Evolutionary conservation across 257 asterid species (phyloP), one percentile per base, ranked within the genome.

Genomic region (Solanum chmielewskii): DNA sequence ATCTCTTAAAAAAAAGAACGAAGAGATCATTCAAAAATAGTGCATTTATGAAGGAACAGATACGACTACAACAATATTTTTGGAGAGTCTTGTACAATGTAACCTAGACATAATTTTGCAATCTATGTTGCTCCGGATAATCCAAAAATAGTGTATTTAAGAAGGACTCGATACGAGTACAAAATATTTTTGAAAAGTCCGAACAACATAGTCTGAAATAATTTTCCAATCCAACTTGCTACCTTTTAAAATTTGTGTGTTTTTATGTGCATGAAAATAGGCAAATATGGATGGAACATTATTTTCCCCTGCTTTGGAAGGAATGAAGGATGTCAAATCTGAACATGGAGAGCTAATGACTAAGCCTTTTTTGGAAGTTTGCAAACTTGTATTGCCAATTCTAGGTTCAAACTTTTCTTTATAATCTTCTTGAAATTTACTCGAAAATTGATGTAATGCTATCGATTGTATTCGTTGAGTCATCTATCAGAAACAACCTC

Each of bases 321-420:
- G 96, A 86, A 84, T 96, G 86, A 93, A 91, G 87, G 89, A 87
- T 90, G 90, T 96, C 64, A 96, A 95, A 87, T 92, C 95, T 59
- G 97, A 93, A 45, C 88, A 91, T 47, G 99, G 97, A 66, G 99
- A 95, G 49, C 86, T 96, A 88, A 92, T 91, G 41, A 88, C 97
- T 37, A 93, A 90, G 90, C 97, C 95, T 56, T 95, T 96, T 92
- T 86, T 96, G 94, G 96, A 96, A 83, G 93, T 94, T 52, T 93
- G 99, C 97, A 96, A 89, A 91, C 95, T 87, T 78, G 84, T 95
- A 69, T 90, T 96, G 92, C 99, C 98, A n/a, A 89, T 95, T 84
- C 88, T 96, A 93, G 98, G 98, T 95, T 90, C 37, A 80, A 1
- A 5, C 7, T 80, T 49, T 80, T 29, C 85, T 29, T 29, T 29